Evolutionary conservation across 805 yeast genomes (phyloP).

Genomic region (Danielia reshetovae): DNA sequence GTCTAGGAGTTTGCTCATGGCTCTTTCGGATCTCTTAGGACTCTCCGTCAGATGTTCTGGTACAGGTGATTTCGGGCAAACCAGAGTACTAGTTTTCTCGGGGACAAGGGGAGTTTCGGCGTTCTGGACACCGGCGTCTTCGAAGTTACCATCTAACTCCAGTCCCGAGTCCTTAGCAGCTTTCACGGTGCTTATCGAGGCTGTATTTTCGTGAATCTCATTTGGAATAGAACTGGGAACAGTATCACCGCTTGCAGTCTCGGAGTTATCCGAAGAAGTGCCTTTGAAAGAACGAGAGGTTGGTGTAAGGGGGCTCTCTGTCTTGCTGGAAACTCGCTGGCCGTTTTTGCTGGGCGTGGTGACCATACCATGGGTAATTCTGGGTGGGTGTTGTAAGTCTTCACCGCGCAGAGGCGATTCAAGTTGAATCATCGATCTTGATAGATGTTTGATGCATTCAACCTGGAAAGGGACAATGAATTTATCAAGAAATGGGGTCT

Average conservation of each 20-base stretch:
- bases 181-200: slow-evolving; percentile 6
- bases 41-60: no score
- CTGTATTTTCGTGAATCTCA: slow-evolving; percentile 8
- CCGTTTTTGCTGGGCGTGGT: no score
- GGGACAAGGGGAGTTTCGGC: no score
- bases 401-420: neutral
- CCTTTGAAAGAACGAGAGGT: slow-evolving; percentile 12
- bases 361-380: neutral
- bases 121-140: no score
- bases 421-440: neutral
- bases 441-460: no score
- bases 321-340: no score
- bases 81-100: no score
- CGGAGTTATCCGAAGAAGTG: slow-evolving; percentile 13
- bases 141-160: no score
- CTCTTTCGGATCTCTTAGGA: slow-evolving; percentile 4
- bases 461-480: no score
- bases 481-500: no score
- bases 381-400: neutral
- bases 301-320: slow-evolving; percentile 13
- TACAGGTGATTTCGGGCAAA: no score
- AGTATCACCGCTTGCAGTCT: slow-evolving; percentile 15
- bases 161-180: no score
- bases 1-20: neutral
- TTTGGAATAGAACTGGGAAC: slow-evolving; percentile 16